phyloP scores from a whole-genome alignment of 2,329 filamentous ascomycete species.

The Aureobasidium sp. region DNA sequence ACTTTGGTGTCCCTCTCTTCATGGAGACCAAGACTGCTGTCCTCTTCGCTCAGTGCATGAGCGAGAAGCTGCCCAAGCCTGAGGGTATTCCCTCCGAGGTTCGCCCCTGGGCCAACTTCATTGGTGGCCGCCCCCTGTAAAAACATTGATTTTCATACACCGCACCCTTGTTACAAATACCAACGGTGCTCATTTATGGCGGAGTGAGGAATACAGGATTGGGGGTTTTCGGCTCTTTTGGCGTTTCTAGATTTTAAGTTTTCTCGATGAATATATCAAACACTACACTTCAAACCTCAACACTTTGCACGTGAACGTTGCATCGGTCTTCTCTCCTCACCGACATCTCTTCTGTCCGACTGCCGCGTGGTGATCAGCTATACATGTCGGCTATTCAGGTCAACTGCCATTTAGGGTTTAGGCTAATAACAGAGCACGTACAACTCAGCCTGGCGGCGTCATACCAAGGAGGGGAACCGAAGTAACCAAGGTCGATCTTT shows the following conservation, averaged over 20 bases:
- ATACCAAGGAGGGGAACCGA: neutral
- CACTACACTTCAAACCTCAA: neutral
- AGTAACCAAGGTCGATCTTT: neutral
- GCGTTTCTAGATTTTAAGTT: neutral
- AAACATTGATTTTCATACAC: no score
- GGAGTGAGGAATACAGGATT: conserved; percentile 1
- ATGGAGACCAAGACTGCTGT: conserved; percentile 98
- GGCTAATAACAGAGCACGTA: neutral
- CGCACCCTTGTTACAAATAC: neutral
- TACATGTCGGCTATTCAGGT: neutral
- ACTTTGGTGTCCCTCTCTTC: conserved; percentile 95
- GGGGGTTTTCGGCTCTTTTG: neutral
- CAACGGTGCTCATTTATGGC: neutral
- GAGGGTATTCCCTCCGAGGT: conserved; percentile 89
- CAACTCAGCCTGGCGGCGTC: no score
- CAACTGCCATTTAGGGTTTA: neutral
- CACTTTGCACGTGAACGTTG: neutral
- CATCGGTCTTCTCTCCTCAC: neutral
- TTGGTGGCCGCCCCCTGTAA: conserved; percentile 42
- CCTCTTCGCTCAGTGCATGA: conserved; percentile 95
- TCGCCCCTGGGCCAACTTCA: conserved; percentile 89
- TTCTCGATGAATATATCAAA: neutral
- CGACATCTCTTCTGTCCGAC: neutral
- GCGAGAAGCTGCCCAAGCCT: conserved; percentile 79
- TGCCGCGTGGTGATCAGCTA: neutral